Evolutionary conservation across 345 rosid species (phyloP).

Genomic region (Salix dunnii): DNA sequence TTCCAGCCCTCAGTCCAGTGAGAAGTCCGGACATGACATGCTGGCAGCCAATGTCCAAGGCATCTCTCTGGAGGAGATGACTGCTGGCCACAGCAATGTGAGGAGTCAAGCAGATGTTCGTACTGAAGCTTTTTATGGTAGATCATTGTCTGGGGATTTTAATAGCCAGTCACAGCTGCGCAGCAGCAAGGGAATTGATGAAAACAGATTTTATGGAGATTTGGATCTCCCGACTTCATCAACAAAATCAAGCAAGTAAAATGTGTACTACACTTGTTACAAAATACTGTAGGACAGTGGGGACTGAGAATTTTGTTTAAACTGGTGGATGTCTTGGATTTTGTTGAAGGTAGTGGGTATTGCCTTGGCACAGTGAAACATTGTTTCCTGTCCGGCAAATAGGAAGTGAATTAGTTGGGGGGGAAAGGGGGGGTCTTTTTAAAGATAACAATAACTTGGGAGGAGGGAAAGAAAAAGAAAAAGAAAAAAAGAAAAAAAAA

Average conservation of each 20-base stretch:
- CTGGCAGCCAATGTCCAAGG: constrained; percentile 25
- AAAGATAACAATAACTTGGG: not conserved
- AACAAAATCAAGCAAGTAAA: constrained; percentile 10
- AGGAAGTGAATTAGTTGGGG: not conserved
- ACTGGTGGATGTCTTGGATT: constrained; percentile 6
- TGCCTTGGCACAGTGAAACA: constrained; percentile 12
- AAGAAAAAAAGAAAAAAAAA: not conserved
- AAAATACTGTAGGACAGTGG: constrained; percentile 4
- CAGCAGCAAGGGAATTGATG: constrained; percentile 8
- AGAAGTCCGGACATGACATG: constrained; percentile 24
- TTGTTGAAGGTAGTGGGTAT: constrained; percentile 5
- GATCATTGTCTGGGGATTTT: constrained; percentile 18
- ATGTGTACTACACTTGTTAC: constrained; percentile 10
- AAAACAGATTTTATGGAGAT: constrained; percentile 3
- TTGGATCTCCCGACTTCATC: constrained; percentile 3
- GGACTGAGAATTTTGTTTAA: constrained; percentile 1
- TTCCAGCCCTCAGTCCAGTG: constrained; percentile 24
- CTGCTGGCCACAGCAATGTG: not conserved
- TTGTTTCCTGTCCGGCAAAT: not conserved
- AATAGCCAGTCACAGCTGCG: constrained; percentile 12
- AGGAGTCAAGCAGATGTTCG: constrained; percentile 6
- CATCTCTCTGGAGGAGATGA: constrained; percentile 37
- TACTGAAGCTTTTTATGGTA: constrained; percentile 7
- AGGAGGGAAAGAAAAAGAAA: not conserved
- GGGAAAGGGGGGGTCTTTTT: not conserved